phyloP scores from a whole-genome alignment of 225 moss, liverwort and hornwort species.

The Neckera pumila region DNA sequence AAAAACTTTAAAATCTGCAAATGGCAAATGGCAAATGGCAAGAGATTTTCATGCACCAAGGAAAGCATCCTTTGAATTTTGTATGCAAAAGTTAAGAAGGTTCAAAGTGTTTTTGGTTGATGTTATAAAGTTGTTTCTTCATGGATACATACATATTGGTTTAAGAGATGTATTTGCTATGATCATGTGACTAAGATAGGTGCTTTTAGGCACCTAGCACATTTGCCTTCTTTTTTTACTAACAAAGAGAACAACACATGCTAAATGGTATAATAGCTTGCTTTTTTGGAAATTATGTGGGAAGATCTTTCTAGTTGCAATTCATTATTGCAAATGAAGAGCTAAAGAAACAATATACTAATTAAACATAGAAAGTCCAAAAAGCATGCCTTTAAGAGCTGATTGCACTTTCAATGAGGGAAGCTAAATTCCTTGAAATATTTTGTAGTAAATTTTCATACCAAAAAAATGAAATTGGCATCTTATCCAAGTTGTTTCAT shows the following conservation, averaged over 20 bases:
- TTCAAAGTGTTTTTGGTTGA: not conserved
- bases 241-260: not conserved
- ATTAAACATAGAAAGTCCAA: not conserved
- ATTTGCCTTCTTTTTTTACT: not conserved
- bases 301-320: not conserved
- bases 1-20: rapidly evolving
- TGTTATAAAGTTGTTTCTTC: not conserved
- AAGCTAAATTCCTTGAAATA: not conserved
- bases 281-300: rapidly evolving
- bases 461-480: not conserved
- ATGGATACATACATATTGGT: not conserved
- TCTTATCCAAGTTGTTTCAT: not conserved
- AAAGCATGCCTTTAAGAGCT: not conserved
- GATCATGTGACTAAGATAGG: not conserved
- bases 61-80: rapidly evolving
- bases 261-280: rapidly evolving
- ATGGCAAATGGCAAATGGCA: rapidly evolving
- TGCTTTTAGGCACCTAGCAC: rapidly evolving
- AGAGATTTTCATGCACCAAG: not conserved
- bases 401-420: not conserved
- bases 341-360: not conserved
- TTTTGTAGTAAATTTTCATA: not conserved
- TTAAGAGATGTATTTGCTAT: too few species aligned
- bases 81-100: not conserved
- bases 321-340: not conserved